Percentiles rank a stretch among this genome's conserved stretches.
Conservation (phyloP, 768 basidiomycete genomes). For the Boletus bicolor region DNA sequence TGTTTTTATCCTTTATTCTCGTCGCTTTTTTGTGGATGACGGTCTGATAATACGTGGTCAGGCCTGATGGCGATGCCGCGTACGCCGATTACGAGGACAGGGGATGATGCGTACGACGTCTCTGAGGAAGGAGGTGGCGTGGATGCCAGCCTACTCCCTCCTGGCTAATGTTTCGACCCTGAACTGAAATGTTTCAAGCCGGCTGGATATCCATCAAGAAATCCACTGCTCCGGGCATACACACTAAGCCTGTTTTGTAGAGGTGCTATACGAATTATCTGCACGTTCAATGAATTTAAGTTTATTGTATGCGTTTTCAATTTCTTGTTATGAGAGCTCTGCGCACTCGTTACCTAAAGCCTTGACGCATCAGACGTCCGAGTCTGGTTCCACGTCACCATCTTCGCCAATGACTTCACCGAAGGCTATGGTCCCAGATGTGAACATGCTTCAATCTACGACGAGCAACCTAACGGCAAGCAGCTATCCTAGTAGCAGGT, state of each 20-base stretch:
- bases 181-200: too few species aligned
- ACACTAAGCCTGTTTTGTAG: background rate
- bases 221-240: background rate
- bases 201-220: background rate
- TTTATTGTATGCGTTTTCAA: background rate
- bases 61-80: constrained; percentile 99
- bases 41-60: constrained; percentile 26
- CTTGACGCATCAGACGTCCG: too few species aligned
- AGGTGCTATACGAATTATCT: background rate
- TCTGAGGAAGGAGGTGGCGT: constrained; percentile 56
- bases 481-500: too few species aligned
- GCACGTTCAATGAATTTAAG: background rate
- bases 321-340: too few species aligned
- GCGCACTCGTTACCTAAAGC: too few species aligned
- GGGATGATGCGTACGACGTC: constrained; percentile 56
- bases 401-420: too few species aligned
- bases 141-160: constrained; percentile 90
- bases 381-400: too few species aligned
- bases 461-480: too few species aligned
- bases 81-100: constrained; percentile 70
- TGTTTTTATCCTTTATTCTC: constrained; percentile 1
- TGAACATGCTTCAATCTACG: too few species aligned
- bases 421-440: too few species aligned
- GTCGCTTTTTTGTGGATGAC: background rate
- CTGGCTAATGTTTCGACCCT: constrained; percentile 55